Base-by-base conservation (phyloP, 2,329 filamentous ascomycete species). In the Aspergillus calidoustus region DNA sequence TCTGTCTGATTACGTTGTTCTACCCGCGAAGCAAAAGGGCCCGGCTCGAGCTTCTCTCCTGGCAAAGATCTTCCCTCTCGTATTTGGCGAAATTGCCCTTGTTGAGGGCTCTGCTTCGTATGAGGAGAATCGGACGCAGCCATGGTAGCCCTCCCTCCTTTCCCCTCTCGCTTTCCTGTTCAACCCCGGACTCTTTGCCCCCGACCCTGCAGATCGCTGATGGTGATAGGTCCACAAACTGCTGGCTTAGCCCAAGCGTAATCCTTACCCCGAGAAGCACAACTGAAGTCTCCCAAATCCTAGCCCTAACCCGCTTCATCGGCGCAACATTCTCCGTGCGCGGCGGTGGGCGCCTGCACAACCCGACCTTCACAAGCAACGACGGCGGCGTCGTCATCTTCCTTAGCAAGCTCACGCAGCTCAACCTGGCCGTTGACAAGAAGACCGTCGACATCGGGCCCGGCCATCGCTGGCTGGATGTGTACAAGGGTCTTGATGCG, bases 301-400 rank as follows among this genome's bases (percentile, higher is more conserved):
- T 60, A 30, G 43, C 57, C 6, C 57, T 57, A 28, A 60, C 48
- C 9, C 67, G 62, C 53, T 66, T 57, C 15, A 50, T 68, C 38
- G 51, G 54, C 31, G 44, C 56, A 23, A 64, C 56, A 47, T 68
- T 68, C 62, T 67, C 66, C 50, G 53, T 68, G 34, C 65, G 65
- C 34, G 58, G 66, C 19, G 63, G 63, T 4, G 66, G 66, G 19
- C 66, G 66, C 43, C 51, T 67, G 19, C 65, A 64, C 28, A 68
- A 64, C 47, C 65, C 66, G 3, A 64, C 65, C 3, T 68, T 66
- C 59, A 61, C 43, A 7, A 67, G 63, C 52, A 68, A 66, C 65
- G 0, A 72, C 5, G 66, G 66, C 15, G 83, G 83, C 0, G 75
- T 84, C 1, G 71, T 84, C 5, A 81, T 88, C 63, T 83, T 83